Base-by-base conservation (phyloP, 1,284 basidiomycete species). In the Phlebopus sp. region DNA sequence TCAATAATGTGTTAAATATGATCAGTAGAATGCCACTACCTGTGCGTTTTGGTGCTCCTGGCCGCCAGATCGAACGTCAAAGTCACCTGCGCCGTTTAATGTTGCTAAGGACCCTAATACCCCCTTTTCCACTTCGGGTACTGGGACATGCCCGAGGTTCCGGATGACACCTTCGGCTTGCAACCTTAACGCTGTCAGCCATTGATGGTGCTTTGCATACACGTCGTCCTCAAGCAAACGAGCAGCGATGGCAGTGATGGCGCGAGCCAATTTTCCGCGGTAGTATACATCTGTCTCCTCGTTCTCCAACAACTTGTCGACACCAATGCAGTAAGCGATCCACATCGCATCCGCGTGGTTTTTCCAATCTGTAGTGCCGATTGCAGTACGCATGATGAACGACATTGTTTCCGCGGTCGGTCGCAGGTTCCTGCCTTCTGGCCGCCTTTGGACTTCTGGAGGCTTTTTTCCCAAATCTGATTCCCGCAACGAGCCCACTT, bases 291-390 rank as follows among this genome's bases (percentile, higher is more conserved):
- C 47, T 6, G 46, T 42, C 3, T 10, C 40, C 17, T 43, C 17
- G 37, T 53, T 46, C 41, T 32, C 40, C 23, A 65, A 55, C 39
- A 72, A 54, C 13, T 46, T 43, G 3, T 70, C 68, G 10, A 69
- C 59, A 31, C 74, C 70, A 43, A 80, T 59, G 52, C 71, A 61
- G 50, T 72, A 64, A 6, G 79, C 59, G 11, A 89, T 77, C 40
- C 84, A 76, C 49, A 87, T 54, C 52, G 75, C 78, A 55, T 84
- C 81, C 15, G 77, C 73, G 55, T 79, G 69, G 53, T 77, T 69
- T 21, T 72, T 72, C 11, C 61, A 62, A 53, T 79, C 75, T 21
- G 68, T 66, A 11, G 74, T 75, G 11, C 68, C 69, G 36, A 77
- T 55, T 18, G 86, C 81, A 2, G 77, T 72, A 23, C 77, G 76